Evolutionary conservation across 371 early-diverging fungal genomes (phyloP), one percentile per base, ranked within the genome.

Genomic region (Apophysomyces ossiformis): DNA sequence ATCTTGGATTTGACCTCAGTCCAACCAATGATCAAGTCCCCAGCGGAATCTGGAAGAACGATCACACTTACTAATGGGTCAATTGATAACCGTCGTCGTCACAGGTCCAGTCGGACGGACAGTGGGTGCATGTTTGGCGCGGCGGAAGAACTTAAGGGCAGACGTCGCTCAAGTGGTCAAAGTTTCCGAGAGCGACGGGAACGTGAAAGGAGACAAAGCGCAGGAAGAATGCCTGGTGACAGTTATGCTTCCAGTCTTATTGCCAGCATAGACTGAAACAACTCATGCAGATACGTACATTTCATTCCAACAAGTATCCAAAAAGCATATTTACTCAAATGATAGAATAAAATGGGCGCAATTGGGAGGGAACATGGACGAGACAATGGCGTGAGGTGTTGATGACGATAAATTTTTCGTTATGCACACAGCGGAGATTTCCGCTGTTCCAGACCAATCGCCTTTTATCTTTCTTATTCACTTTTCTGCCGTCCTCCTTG

Each of bases 141-240:
- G 21, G 21, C 21, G 21, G 54, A 50, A 5, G 54, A 50, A 8
- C 8, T 16, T 9, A 50, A 50, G 11, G 9, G 7, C 54, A 50
- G 21, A 21, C 54, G 54, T 9, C 54, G 54, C 13, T 57, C 50
- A 15, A 63, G 63, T 57, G 57, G 57, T 37, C 63, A 57, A 13
- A 63, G 63, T 36, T 63, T 63, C 47, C 37, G 54, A 56, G 63
- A 63, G 38, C 63, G 63, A 16, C 37, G 63, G 21, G 63, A 63
- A 39, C 54, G 63, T 3, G 63, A 63, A 38, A n/a, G 63, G 38
- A 54, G 63, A 46, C 50, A 56, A 50, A 50, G 54, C 26, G 54
- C 54, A 1, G 54, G 54, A 5, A 50, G 21, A 21, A 50, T 50
- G 54, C 54, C 16, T 50, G 9, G 21, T 21, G 54, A 50, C 9